These are phyloP conservation scores for Gelatoporia subvermispora DNA, from an alignment of 768 basidiomycete species.

Conservation along the genomic window DNA sequence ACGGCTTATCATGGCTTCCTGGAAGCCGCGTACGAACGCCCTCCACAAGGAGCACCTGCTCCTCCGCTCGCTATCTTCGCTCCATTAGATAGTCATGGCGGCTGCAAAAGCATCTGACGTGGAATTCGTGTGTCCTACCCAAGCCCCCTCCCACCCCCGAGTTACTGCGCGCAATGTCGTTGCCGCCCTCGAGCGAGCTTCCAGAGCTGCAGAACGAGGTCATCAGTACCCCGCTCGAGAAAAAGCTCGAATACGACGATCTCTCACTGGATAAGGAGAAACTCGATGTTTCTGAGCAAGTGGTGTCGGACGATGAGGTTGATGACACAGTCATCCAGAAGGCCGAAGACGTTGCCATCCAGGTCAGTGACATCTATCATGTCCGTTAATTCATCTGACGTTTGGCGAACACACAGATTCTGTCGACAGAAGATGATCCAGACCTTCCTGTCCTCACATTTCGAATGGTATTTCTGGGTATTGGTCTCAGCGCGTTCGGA, in stretches of 20 bases:
- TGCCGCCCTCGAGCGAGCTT: neutral
- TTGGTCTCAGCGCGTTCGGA: constrained; percentile 45
- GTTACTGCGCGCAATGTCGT: neutral
- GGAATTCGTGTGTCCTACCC: no score
- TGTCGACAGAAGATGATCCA: constrained; percentile 47
- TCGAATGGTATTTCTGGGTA: constrained; percentile 42
- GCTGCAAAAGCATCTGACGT: no score
- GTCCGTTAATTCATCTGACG: neutral
- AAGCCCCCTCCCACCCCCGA: neutral
- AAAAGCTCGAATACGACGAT: constrained; percentile 2
- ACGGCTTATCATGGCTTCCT: no score
- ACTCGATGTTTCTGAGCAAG: constrained; percentile 10
- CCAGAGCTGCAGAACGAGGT: constrained; percentile 9
- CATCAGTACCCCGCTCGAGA: constrained; percentile 10
- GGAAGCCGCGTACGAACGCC: no score
- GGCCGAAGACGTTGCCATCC: constrained; percentile 40
- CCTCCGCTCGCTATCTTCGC: no score
- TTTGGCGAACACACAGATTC: constrained; percentile 29
- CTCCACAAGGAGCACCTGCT: no score
- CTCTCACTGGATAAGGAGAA: constrained; percentile 12
- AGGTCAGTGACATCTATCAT: constrained; percentile 21
- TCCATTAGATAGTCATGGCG: no score
- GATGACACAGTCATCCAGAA: constrained; percentile 31
- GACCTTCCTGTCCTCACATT: constrained; percentile 44
- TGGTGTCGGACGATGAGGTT: constrained; percentile 12